Base-by-base conservation (phyloP, 208 protist genomes). In the Crithidia acanthocephali region DNA sequence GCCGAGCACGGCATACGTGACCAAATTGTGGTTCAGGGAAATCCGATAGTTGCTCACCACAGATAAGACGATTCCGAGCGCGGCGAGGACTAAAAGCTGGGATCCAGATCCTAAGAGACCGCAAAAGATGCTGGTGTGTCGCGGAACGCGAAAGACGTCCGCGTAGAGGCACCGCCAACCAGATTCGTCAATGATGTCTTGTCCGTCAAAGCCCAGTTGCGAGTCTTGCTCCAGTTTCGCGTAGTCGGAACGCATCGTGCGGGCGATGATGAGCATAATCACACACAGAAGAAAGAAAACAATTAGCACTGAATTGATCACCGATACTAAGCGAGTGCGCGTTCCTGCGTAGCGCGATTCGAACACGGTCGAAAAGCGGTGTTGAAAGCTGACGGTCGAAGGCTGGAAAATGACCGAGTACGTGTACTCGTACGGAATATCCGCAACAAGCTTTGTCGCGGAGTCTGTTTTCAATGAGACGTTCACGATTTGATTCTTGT, bases 161-260 rank as follows among this genome's bases (percentile, higher is more conserved):
- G 86, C 93, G 78, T 98, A 93, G 2, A 99, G 75, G 28, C 97
- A 92, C 68, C 98, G 98, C 98, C 98, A 99, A 1, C 98, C 98
- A 15, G 94, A 94, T 30, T 98, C 95, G 20, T 98, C 97, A 27
- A 86, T 67, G 23, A 74, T 71, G 57, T 92, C 80, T 16, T 78
- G 79, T 3, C 75, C 81, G 15, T 87, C 83, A 40, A 75, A 75
- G 11, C 68, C 60, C 9, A 85, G 53, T 33, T 90, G 60, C 33
- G 88, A 58, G 16, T 90, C 84, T 30, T 81, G 68, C 40, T 92
- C 79, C 48, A 97, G 92, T 33, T 87, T 87, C 15, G 87, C 76
- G 52, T 89, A 91, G 57, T 98, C 97, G 15, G 68, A 81, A 7
- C 86, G 84, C 2, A 98, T 65, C 16, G 92, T 93, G 25, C 96